A percentile compares a stretch with the other conserved stretches of the same genome.
Conservation (phyloP, 352 stramenopile species). For the Phytophthora crassamura region DNA sequence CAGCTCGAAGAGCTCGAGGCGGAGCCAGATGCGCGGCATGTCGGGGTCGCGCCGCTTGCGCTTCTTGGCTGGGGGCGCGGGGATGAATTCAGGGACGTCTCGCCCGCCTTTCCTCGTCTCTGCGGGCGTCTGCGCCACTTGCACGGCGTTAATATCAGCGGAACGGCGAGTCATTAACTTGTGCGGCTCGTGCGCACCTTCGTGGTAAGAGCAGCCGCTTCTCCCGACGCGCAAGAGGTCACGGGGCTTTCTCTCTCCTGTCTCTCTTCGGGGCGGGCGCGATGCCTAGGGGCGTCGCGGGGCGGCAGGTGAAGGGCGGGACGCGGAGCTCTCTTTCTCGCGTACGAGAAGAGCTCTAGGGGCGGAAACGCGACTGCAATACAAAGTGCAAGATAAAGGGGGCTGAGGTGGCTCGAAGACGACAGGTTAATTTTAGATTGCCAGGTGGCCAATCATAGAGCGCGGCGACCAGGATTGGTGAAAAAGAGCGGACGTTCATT, state of each 20-base stretch:
- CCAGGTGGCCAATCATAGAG: conserved; percentile 2
- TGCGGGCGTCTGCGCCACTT: conserved; percentile 37
- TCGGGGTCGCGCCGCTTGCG: conserved; percentile 30
- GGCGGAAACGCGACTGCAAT: conserved; percentile 20
- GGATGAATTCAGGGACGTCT: conserved; percentile 40
- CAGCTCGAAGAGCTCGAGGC: conserved; percentile 89
- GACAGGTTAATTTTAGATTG: conserved; percentile 20
- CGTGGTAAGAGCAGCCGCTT: conserved; percentile 34
- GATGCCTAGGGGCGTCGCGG: not conserved
- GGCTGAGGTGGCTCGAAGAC: conserved; percentile 6
- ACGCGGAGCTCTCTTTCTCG: conserved; percentile 3
- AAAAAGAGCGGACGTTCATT: conserved; percentile 13
- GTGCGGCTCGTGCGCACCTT: conserved; percentile 33
- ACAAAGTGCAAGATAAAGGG: conserved; percentile 33
- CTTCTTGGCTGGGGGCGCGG: conserved; percentile 46
- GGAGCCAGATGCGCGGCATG: conserved; percentile 82
- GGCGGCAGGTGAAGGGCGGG: not conserved
- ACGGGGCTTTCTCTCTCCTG: conserved; percentile 18
- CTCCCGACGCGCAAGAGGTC: conserved; percentile 22
- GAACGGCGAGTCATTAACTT: conserved; percentile 22
- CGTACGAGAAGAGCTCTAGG: not conserved
- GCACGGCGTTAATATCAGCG: conserved; percentile 32
- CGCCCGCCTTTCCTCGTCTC: conserved; percentile 38
- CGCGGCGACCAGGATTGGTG: conserved; percentile 13
- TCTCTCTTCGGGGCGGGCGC: conserved; percentile 4